Evolutionary conservation across 495 filamentous ascomycete genomes (phyloP).

Genomic region (Coniosporium apollinis): DNA sequence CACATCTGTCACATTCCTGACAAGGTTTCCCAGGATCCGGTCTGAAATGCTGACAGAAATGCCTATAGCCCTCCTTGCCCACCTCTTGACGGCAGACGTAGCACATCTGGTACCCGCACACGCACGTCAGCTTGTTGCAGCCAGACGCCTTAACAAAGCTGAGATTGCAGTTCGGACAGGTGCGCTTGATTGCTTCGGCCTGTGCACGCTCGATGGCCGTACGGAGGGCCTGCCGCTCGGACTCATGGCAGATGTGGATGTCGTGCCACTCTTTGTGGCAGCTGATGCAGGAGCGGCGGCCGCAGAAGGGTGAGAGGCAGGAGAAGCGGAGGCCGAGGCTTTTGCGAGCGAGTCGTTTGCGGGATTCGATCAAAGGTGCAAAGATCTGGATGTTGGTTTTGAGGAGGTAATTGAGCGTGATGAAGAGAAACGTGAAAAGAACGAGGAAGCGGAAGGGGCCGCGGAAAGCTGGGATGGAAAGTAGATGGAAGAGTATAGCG

Average conservation of each 20-base stretch:
- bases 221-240: conserved; percentile 51
- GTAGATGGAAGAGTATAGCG: conserved; percentile 21
- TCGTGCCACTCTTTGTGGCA: conserved; percentile 51
- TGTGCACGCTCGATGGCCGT: conserved; percentile 80
- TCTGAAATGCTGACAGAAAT: conserved; percentile 96
- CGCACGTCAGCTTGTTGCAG: conserved; percentile 93
- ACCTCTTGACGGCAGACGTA: conserved; percentile 60
- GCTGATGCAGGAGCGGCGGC: conserved; percentile 54
- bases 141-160: conserved; percentile 84
- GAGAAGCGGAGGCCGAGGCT: conserved; percentile 52
- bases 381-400: conserved; percentile 21
- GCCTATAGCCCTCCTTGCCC: conserved; percentile 54
- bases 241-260: conserved; percentile 49
- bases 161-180: conserved; percentile 76
- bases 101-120: conserved; percentile 97
- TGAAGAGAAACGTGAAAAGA: conserved; percentile 28
- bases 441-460: conserved; percentile 36
- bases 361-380: conserved; percentile 32
- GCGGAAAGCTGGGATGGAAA: conserved; percentile 24
- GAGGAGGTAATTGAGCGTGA: conserved; percentile 21
- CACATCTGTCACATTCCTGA: conserved; percentile 67
- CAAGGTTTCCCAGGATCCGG: conserved; percentile 54
- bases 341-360: conserved; percentile 45
- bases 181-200: conserved; percentile 86
- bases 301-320: conserved; percentile 52